Percentiles rank a stretch among this genome's conserved stretches.
Conservation (phyloP, 768 basidiomycete genomes). For the Hericium alpestre region DNA sequence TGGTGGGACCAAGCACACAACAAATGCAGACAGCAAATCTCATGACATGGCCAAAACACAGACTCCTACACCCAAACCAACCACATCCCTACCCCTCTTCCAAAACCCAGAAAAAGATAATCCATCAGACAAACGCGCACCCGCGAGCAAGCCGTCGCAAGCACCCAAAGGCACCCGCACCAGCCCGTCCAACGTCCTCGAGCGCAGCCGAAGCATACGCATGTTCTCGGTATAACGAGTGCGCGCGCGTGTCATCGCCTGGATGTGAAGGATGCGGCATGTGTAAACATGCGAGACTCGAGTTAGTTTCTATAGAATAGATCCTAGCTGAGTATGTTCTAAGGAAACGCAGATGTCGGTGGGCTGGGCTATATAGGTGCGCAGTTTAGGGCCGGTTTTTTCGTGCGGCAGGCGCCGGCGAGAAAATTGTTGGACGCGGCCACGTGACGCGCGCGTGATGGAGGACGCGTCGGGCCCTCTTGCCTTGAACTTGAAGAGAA, state of each 20-base stretch:
- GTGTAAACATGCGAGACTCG: constrained; percentile 73
- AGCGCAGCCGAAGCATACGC: neutral
- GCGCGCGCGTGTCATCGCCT: constrained; percentile 57
- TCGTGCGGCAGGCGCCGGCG: no score
- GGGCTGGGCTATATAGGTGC: neutral
- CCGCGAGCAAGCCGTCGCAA: neutral
- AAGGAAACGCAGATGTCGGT: constrained; percentile 19
- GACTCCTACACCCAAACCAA: neutral
- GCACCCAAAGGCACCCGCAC: neutral
- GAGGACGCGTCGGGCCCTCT: no score
- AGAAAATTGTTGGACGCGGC: neutral
- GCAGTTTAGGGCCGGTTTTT: neutral
- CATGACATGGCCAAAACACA: neutral
- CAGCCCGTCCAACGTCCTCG: neutral
- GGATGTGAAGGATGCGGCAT: constrained; percentile 65
- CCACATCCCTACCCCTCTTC: neutral
- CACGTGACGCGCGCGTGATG: no score
- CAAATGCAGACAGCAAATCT: neutral
- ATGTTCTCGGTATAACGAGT: constrained; percentile 63
- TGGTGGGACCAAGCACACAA: neutral
- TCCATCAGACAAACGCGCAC: constrained; percentile 1
- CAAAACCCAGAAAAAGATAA: neutral
- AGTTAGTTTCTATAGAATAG: constrained; percentile 72
- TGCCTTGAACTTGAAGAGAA: no score
- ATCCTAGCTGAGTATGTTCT: constrained; percentile 78